Evolutionary conservation across 768 basidiomycete species (phyloP), one percentile per base, ranked within the genome.

Genomic region (Kwoniella europaea): DNA sequence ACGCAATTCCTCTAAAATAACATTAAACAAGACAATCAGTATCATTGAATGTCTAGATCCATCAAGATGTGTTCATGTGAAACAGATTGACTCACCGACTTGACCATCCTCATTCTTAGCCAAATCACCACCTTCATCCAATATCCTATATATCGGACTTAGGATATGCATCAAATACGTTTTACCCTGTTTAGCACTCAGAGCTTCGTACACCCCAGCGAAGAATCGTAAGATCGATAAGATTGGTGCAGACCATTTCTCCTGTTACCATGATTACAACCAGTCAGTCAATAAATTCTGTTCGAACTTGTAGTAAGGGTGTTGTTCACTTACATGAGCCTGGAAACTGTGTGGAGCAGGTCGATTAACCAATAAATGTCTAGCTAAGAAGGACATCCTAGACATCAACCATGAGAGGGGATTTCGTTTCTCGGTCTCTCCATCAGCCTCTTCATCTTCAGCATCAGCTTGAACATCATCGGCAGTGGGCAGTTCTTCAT

Each of bases 381-480:
- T 73, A 10, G 90, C 88, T 79, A 94, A 91, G 82, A 92, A 95
- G 0, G 96, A 98, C 20, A 98, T 85, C 79, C 92, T 92, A 24
- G 94, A 94, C 86, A 98, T 98, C 43, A 99, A 84, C 94, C 96
- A 98, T 0, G 92, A 88, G 2, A 98, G 85, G 0, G 90, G 90
- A 64, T 76, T 73, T 52, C 71, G 76, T 42, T 67, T 67, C 35
- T 60, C 35, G 35, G 35, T 72, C 29, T 84, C 81, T 74, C 86
- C 78, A 15, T 70, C 35, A 35, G 35, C 71, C 10, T 82, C 75
- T 57, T 75, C 75, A 15, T 73, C 72, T 10, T 76, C 79, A 3
- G 65, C 76, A 41, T 68, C 72, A 20, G 71, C 69, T 2, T 75
- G 79, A 2, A 68, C 75, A 27, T 69, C 72, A 13, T 71, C 78